phyloP scores from a whole-genome alignment of 106 monocot species.

The Posidonia australis region DNA sequence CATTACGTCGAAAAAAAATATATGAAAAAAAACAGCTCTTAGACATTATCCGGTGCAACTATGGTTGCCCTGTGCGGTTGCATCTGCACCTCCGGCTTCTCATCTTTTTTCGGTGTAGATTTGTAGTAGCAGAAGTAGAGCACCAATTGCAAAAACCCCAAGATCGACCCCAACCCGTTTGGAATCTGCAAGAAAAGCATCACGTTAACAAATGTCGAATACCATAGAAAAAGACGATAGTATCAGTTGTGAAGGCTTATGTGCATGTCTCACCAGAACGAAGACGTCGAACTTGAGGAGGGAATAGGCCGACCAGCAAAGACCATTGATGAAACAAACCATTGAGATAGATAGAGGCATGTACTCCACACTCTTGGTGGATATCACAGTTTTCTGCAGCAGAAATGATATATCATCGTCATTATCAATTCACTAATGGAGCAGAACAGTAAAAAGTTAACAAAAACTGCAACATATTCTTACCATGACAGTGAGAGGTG shows the following conservation, averaged over 20 bases:
- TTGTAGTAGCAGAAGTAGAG: slow-evolving; percentile 29
- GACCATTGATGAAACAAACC: slow-evolving; percentile 35
- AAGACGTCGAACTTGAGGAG: slow-evolving; percentile 43
- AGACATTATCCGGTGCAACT: no score
- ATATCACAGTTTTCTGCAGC: slow-evolving; percentile 36
- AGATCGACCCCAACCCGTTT: slow-evolving; percentile 29
- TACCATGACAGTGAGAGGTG: slow-evolving; percentile 53
- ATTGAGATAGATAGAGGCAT: slow-evolving; percentile 42
- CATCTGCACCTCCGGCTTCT: not conserved
- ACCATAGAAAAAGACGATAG: not conserved
- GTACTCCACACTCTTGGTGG: slow-evolving; percentile 50
- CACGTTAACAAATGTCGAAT: not conserved
- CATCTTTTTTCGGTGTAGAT: slow-evolving; percentile 7
- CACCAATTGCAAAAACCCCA: slow-evolving; percentile 24
- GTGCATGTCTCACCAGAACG: slow-evolving; percentile 26
- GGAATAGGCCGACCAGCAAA: slow-evolving; percentile 43
- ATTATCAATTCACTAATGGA: no score
- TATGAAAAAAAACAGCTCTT: no score
- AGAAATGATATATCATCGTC: not conserved
- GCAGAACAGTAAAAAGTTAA: no score
- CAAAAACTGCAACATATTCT: not conserved
- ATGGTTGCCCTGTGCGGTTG: no score
- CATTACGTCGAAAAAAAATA: no score
- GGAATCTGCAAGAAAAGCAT: slow-evolving; percentile 22
- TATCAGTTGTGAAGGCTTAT: not conserved